Evolutionary conservation across 257 asterid genomes (phyloP).

Genomic region (Paulownia fortunei): DNA sequence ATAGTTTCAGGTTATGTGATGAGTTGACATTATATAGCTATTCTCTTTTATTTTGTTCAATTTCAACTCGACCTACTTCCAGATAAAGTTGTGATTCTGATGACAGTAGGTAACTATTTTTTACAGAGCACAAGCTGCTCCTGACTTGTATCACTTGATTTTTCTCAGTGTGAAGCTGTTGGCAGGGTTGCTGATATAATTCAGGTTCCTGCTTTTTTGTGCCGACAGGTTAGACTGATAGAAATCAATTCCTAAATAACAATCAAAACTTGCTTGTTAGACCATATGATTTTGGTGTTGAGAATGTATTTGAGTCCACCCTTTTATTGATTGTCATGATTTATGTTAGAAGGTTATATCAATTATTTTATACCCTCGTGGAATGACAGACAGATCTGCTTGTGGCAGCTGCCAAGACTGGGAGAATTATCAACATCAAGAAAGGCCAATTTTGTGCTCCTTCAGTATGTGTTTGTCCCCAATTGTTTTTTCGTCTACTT

Average conservation of each 20-base stretch:
- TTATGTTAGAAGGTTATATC: not conserved
- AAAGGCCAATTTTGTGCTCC: constrained; percentile 98
- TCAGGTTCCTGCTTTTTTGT: constrained; percentile 97
- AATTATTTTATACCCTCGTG: constrained; percentile 29
- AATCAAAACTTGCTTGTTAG: not conserved
- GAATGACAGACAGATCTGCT: constrained; percentile 85
- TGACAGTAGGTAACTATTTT: constrained; percentile 10
- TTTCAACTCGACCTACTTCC: not conserved
- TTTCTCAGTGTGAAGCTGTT: constrained; percentile 92
- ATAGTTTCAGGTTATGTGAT: not conserved
- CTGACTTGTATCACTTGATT: constrained; percentile 9
- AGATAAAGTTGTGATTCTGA: not conserved
- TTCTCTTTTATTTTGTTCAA: not conserved
- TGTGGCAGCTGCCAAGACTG: constrained; percentile 94
- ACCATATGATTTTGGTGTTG: not conserved
- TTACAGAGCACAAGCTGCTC: not conserved
- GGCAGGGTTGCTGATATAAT: constrained; percentile 95
- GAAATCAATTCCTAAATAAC: not conserved
- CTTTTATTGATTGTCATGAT: not conserved
- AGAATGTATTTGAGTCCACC: not conserved
- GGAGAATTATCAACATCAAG: constrained; percentile 83
- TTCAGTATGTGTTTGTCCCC: constrained; percentile 50
- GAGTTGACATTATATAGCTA: not conserved
- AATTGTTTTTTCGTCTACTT: not conserved
- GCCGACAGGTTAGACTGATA: constrained; percentile 74